Conservation (phyloP, 768 basidiomycete species). For the Fomitopsis serialis region DNA sequence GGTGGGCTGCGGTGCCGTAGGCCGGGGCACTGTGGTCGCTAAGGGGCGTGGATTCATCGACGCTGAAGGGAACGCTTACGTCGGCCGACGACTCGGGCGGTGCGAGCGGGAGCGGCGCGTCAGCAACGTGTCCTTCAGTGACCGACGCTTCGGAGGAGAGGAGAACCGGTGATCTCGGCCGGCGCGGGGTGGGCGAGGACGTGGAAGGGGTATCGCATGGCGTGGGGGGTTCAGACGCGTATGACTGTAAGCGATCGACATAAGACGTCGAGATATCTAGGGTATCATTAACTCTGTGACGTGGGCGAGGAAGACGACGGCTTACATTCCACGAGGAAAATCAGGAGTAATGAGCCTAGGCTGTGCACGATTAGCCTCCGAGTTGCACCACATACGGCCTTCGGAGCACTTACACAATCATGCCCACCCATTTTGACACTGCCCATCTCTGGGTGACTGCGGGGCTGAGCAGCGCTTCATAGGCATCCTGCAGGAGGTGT, state of each 20-base stretch:
- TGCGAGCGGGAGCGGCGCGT: constrained; percentile 10
- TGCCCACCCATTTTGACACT: constrained; percentile 56
- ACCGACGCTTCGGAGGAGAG: neutral
- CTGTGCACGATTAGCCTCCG: constrained; percentile 26
- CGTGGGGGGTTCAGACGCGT: constrained; percentile 37
- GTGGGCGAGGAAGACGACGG: constrained; percentile 4
- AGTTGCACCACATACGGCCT: no score
- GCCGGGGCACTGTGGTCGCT: neutral
- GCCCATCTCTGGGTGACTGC: constrained; percentile 41
- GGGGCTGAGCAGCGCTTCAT: constrained; percentile 48
- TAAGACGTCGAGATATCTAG: constrained; percentile 71
- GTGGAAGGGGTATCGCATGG: constrained; percentile 13
- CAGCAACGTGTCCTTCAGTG: constrained; percentile 1
- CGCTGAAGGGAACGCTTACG: neutral
- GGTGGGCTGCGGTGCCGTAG: neutral
- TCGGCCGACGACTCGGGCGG: constrained; percentile 8
- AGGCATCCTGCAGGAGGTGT: constrained; percentile 75
- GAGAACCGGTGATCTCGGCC: neutral
- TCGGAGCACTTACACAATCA: constrained; percentile 56
- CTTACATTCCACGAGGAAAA: constrained; percentile 81
- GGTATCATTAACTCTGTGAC: neutral
- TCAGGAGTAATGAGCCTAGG: constrained; percentile 56
- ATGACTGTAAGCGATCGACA: constrained; percentile 65
- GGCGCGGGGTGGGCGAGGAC: constrained; percentile 2
- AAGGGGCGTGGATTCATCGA: neutral